A percentile compares a stretch with the other conserved stretches of the same genome.
Conservation (phyloP, 1,139 yeast genomes). For the Taphrina pruni region DNA sequence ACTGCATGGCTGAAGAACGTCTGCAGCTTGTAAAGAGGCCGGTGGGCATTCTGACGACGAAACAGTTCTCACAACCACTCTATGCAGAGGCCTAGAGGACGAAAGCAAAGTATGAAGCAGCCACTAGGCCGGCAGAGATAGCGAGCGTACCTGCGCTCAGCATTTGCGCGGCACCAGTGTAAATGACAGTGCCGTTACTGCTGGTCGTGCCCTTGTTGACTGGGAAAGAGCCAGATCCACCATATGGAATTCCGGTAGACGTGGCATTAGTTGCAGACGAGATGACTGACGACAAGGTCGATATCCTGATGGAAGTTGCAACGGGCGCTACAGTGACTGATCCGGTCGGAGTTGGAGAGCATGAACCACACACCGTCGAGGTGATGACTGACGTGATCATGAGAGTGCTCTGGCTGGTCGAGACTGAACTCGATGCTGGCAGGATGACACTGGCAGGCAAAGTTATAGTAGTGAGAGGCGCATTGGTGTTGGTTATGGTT, state of each 20-base stretch:
- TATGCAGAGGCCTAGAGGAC: slow-evolving; percentile 4
- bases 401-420: slow-evolving; percentile 19
- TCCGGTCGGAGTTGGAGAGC: slow-evolving; percentile 4
- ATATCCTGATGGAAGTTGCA: slow-evolving; percentile 19
- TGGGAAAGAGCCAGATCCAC: slow-evolving; percentile 15
- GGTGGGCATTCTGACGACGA: too few species aligned
- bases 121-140: slow-evolving; percentile 25
- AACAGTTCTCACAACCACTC: neutral
- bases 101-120: slow-evolving; percentile 34
- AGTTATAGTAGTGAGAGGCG: slow-evolving; percentile 30
- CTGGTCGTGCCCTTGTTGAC: slow-evolving; percentile 8
- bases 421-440: slow-evolving; percentile 1
- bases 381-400: slow-evolving; percentile 18
- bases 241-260: slow-evolving; percentile 15
- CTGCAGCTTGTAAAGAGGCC: too few species aligned
- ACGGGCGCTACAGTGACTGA: slow-evolving; percentile 19
- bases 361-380: slow-evolving; percentile 23
- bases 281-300: slow-evolving; percentile 16
- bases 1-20: neutral
- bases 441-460: slow-evolving; percentile 4
- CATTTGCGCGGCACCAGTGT: slow-evolving; percentile 8
- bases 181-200: slow-evolving; percentile 12
- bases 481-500: slow-evolving; percentile 19
- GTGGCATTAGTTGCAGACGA: slow-evolving; percentile 16
- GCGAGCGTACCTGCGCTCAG: slow-evolving; percentile 21